Evolutionary conservation across 2,329 filamentous ascomycete genomes (phyloP).

Genomic region (Bipolaris bicolor): DNA sequence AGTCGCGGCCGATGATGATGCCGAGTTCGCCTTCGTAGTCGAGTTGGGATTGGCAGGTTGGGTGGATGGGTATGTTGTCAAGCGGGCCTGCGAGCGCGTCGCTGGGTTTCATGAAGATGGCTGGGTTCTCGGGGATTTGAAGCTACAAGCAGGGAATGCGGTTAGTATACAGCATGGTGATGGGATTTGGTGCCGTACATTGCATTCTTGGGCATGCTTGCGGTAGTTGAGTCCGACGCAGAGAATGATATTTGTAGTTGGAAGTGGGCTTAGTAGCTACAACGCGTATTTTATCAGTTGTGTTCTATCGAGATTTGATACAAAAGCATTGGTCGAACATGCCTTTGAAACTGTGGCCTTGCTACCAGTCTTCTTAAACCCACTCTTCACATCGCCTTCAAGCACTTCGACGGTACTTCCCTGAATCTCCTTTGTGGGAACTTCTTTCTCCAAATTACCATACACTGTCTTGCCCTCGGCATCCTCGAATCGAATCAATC

Average conservation of each 20-base stretch:
- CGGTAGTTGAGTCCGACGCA: constrained; percentile 48
- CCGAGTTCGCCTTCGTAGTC: constrained; percentile 51
- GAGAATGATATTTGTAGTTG: constrained; percentile 37
- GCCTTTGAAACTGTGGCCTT: constrained; percentile 37
- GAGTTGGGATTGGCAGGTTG: constrained; percentile 38
- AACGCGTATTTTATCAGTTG: not conserved
- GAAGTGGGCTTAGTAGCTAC: constrained; percentile 38
- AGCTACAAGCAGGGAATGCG: constrained; percentile 18
- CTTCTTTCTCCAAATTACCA: constrained; percentile 41
- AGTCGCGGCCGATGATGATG: constrained; percentile 41
- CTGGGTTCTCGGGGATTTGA: constrained; percentile 38
- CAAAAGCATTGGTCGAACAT: not conserved
- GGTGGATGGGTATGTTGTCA: constrained; percentile 39
- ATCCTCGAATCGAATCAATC: constrained; percentile 43
- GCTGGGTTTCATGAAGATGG: constrained; percentile 46
- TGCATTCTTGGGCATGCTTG: constrained; percentile 43
- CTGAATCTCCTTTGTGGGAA: constrained; percentile 38
- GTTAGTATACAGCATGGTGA: not conserved
- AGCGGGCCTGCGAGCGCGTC: constrained; percentile 45
- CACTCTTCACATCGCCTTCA: constrained; percentile 35
- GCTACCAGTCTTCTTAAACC: constrained; percentile 38
- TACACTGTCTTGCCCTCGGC: constrained; percentile 39
- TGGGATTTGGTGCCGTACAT: constrained; percentile 18
- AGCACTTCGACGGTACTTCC: constrained; percentile 40
- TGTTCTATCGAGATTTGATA: no score